Percentiles rank a stretch among this genome's conserved stretches.
These are phyloP conservation scores for Loxodes magnus DNA, from an alignment of 73 alveolate genomes.

Conservation along the genomic window DNA sequence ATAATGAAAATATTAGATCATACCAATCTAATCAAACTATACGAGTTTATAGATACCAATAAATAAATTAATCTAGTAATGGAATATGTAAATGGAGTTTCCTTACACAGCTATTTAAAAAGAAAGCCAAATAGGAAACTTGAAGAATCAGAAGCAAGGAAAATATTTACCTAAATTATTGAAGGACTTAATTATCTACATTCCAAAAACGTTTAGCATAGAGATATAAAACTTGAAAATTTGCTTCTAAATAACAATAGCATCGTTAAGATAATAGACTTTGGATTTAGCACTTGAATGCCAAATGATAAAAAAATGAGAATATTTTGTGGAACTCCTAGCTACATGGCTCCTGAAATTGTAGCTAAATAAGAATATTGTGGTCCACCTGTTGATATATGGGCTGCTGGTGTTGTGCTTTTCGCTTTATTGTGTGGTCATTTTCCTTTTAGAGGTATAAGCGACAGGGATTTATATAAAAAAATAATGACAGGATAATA, in stretches of 20 bases:
- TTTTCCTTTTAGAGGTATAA: constrained; percentile 65
- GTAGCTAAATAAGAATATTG: constrained; percentile 36
- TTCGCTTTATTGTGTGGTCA: constrained; percentile 57
- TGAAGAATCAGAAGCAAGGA: constrained; percentile 58
- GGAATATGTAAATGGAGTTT: constrained; percentile 74
- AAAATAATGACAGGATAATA: not conserved
- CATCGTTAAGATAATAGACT: constrained; percentile 72
- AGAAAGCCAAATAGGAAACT: constrained; percentile 40
- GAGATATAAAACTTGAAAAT: constrained; percentile 87
- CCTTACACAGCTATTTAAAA: constrained; percentile 56
- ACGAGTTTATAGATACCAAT: constrained; percentile 59
- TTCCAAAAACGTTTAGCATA: constrained; percentile 61
- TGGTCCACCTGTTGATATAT: constrained; percentile 56
- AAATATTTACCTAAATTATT: constrained; percentile 50
- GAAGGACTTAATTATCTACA: constrained; percentile 74
- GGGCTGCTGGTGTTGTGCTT: constrained; percentile 77
- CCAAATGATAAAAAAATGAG: constrained; percentile 27
- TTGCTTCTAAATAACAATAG: constrained; percentile 48
- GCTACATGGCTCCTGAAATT: constrained; percentile 84
- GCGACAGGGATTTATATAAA: constrained; percentile 2
- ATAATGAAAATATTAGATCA: constrained; percentile 50
- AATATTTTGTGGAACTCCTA: constrained; percentile 85
- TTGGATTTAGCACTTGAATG: constrained; percentile 34
- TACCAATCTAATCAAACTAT: constrained; percentile 53
- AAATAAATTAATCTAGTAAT: constrained; percentile 55